Percentiles rank a stretch among this genome's conserved stretches.
Conservation (phyloP, 352 stramenopile genomes). For the Phytopythium oedochilum region DNA sequence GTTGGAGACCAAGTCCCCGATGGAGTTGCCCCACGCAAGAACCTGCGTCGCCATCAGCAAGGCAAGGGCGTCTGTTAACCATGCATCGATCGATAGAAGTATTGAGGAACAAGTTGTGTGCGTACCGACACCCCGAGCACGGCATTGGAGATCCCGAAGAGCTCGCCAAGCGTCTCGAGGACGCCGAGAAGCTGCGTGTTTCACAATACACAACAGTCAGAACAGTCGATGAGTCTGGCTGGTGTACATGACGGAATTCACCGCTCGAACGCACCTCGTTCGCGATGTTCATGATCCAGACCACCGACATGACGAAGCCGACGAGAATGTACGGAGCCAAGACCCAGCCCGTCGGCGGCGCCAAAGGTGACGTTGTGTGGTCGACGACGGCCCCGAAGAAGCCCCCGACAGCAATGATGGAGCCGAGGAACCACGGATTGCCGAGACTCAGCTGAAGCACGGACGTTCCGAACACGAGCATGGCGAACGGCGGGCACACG, state of each 20-base stretch:
- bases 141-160: constrained; percentile 75
- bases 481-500: constrained; percentile 55
- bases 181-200: constrained; percentile 42
- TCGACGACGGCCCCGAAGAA: constrained; percentile 40
- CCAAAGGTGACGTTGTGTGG: constrained; percentile 31
- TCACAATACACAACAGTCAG: neutral
- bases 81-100: neutral
- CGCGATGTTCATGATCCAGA: constrained; percentile 87
- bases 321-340: constrained; percentile 59
- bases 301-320: constrained; percentile 81
- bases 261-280: constrained; percentile 40
- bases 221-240: neutral
- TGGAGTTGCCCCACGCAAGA: constrained; percentile 75
- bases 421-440: constrained; percentile 40
- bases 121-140: constrained; percentile 71
- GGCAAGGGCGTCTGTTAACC: too few species aligned
- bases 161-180: constrained; percentile 60
- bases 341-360: constrained; percentile 38
- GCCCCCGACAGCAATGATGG: constrained; percentile 35
- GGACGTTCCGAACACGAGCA: constrained; percentile 49
- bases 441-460: constrained; percentile 45
- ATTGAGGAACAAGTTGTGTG: neutral
- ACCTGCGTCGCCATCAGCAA: constrained; percentile 24
- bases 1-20: constrained; percentile 75
- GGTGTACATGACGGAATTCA: too few species aligned